phyloP scores from a whole-genome alignment of 2,329 filamentous ascomycete genomes.

The Penicillium sp. region DNA sequence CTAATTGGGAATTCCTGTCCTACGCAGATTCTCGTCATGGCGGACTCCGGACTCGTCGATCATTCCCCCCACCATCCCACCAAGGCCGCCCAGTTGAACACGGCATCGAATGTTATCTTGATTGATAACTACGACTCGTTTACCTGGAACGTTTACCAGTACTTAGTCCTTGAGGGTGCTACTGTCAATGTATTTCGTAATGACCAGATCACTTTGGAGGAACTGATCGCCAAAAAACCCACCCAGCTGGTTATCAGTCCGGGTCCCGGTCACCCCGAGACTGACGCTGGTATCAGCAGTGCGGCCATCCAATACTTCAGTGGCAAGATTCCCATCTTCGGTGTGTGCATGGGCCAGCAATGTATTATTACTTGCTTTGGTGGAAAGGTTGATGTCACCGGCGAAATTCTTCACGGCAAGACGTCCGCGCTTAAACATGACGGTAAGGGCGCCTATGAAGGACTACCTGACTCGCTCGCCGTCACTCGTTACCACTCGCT shows the following conservation, averaged over 20 bases:
- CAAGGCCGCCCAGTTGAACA: conserved; percentile 61
- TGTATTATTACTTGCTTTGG: conserved; percentile 94
- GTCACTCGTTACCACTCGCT: conserved; percentile 96
- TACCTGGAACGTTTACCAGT: conserved; percentile 99
- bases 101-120: conserved; percentile 80
- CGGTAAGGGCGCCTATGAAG: conserved; percentile 77
- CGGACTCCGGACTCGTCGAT: conserved; percentile 58
- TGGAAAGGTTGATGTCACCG: conserved; percentile 80
- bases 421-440: conserved; percentile 87
- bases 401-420: conserved; percentile 94
- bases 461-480: conserved; percentile 68
- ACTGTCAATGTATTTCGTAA: conserved; percentile 84
- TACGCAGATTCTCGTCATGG: conserved; percentile 22
- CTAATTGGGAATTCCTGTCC: too few species aligned
- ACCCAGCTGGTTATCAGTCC: conserved; percentile 93
- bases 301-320: conserved; percentile 84
- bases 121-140: conserved; percentile 99
- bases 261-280: conserved; percentile 82
- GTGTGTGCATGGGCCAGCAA: conserved; percentile 99
- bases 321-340: conserved; percentile 87
- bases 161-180: conserved; percentile 90
- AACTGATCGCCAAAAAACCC: conserved; percentile 72
- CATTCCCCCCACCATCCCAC: conserved; percentile 74
- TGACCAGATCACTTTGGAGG: conserved; percentile 76
- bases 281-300: conserved; percentile 86